Percentiles rank a stretch among this genome's conserved stretches.
Conservation (phyloP, 139 green algal species). For the Trebouxia sp. region DNA sequence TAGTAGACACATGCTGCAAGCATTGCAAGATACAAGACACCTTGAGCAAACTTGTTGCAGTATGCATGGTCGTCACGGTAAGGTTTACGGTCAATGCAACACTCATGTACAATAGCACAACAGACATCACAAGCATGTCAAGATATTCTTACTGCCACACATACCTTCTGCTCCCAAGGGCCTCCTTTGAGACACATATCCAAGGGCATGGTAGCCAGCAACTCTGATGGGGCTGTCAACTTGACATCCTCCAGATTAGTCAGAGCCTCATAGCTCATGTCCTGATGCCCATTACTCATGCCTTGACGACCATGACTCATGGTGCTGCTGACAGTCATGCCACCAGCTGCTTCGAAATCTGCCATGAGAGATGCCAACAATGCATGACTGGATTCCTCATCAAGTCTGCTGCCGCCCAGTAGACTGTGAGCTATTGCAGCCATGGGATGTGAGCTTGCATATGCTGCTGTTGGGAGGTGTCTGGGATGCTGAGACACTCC, state of each 20-base stretch:
- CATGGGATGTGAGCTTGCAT: neutral
- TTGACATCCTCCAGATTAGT: conserved; percentile 23
- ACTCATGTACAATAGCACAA: too few species aligned
- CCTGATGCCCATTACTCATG: neutral
- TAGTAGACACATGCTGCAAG: too few species aligned
- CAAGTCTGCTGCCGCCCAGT: neutral
- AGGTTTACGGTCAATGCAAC: too few species aligned
- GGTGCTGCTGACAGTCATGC: too few species aligned
- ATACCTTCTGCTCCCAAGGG: conserved; percentile 10
- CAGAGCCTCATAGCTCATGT: conserved; percentile 30
- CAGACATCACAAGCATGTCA: too few species aligned
- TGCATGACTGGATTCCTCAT: neutral
- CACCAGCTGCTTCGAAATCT: neutral
- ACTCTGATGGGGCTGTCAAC: neutral
- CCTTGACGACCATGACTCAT: neutral
- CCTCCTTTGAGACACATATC: conserved; percentile 19
- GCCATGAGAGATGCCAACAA: neutral
- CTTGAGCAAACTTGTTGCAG: too few species aligned
- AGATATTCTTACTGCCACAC: too few species aligned
- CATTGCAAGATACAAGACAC: too few species aligned
- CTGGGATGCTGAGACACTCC: too few species aligned
- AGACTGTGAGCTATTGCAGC: neutral
- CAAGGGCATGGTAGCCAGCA: conserved; percentile 9
- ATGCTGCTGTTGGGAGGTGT: too few species aligned
- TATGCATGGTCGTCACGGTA: too few species aligned